phyloP scores from a whole-genome alignment of 2,329 filamentous ascomycete species.

The Talaromyces sp. region DNA sequence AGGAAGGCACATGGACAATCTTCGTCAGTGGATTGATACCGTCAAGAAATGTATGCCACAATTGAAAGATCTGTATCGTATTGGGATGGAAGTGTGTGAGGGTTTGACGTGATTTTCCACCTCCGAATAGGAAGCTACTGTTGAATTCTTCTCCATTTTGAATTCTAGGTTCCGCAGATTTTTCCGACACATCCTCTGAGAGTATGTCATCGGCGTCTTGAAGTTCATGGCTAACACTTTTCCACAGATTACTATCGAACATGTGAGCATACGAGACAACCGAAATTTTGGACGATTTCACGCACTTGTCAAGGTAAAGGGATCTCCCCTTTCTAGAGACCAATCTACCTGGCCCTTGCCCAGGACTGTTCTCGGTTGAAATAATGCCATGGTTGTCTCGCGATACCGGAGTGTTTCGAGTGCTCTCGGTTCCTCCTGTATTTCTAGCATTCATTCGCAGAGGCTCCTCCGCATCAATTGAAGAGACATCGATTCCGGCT shows the following conservation, averaged over 20 bases:
- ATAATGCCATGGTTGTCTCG: background rate
- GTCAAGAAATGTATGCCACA: slow-evolving; percentile 28
- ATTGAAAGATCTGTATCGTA: slow-evolving; percentile 21
- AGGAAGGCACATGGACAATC: slow-evolving; percentile 26
- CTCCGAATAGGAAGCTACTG: slow-evolving; percentile 14
- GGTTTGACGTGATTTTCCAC: slow-evolving; percentile 1
- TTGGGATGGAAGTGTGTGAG: slow-evolving; percentile 21
- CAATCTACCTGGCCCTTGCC: slow-evolving; percentile 16
- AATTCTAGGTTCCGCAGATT: background rate
- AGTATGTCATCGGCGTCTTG: slow-evolving; percentile 18
- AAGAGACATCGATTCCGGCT: slow-evolving; percentile 11
- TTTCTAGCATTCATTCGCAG: background rate
- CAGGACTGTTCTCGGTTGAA: background rate
- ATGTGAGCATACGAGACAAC: background rate
- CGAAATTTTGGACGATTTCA: background rate
- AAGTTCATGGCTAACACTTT: slow-evolving; percentile 19
- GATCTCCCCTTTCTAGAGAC: slow-evolving; percentile 17
- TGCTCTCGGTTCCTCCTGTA: background rate
- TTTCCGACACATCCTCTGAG: slow-evolving; percentile 4
- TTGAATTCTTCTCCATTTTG: slow-evolving; percentile 9
- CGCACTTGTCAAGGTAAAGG: slow-evolving; percentile 20
- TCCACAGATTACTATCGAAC: slow-evolving; percentile 18
- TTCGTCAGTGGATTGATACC: slow-evolving; percentile 29
- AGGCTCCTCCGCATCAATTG: slow-evolving; percentile 5
- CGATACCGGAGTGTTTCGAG: background rate